Conservation (phyloP, 2,329 filamentous ascomycete genomes). For the Juglanconis juglandina region DNA sequence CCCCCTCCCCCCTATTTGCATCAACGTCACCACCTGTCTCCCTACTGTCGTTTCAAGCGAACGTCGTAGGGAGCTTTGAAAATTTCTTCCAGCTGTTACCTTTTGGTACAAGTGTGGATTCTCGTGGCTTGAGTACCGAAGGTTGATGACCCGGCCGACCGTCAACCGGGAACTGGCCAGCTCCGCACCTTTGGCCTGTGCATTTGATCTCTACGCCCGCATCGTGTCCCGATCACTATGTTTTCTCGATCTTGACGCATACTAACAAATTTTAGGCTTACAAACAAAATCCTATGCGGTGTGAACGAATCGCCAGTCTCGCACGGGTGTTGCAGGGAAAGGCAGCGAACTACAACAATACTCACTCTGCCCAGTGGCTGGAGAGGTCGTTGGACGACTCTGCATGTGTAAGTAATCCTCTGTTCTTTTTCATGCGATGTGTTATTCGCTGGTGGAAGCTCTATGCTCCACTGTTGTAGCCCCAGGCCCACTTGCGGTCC, state of each 20-base stretch:
- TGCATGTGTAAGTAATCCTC: constrained; percentile 38
- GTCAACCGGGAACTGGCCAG: not conserved
- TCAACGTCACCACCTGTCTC: too few species aligned
- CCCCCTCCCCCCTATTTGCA: too few species aligned
- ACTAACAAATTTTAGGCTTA: not conserved
- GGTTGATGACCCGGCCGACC: not conserved
- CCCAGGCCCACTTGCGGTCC: not conserved
- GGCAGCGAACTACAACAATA: constrained; percentile 55
- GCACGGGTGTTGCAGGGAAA: constrained; percentile 33
- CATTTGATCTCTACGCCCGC: not conserved
- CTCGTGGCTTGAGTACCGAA: too few species aligned
- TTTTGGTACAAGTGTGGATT: too few species aligned
- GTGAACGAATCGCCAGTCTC: constrained; percentile 43
- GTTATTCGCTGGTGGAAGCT: too few species aligned
- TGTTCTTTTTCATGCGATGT: not conserved
- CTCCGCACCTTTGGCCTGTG: too few species aligned
- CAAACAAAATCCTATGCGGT: constrained; percentile 43
- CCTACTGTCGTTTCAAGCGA: too few species aligned
- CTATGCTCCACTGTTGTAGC: too few species aligned
- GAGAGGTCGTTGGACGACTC: constrained; percentile 77
- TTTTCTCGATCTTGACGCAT: not conserved
- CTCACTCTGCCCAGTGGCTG: constrained; percentile 62
- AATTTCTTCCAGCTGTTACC: too few species aligned
- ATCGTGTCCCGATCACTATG: not conserved
- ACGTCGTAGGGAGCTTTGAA: too few species aligned